Base-by-base conservation (phyloP, 495 filamentous ascomycete genomes). In the Aspergillus saccharolyticus region DNA sequence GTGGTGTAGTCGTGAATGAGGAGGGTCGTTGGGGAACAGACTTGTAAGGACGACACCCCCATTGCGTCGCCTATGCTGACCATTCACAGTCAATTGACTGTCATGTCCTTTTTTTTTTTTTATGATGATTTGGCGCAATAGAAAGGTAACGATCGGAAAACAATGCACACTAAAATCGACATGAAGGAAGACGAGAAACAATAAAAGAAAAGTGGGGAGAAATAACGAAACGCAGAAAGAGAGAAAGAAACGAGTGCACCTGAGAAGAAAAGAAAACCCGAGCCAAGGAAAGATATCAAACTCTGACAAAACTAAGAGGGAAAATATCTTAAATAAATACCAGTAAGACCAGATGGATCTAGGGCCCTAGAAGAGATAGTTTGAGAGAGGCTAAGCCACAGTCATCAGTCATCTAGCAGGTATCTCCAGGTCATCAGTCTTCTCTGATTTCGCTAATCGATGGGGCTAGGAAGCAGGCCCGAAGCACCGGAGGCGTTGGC, bases 391-490 rank as follows among this genome's bases (percentile, higher is more conserved):
- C 33, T 9, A 39, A 39, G 5, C 33, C 2, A 39, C 14, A 39
- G 12, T 12, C 33, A 39, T 12, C 33, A 15, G 33, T 39, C 33
- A 39, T 39, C 33, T 39, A 8, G 7, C 33, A 39, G 33, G 33
- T 12, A 39, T 39, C 14, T 39, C 33, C 33, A 39, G 33, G 33
- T 39, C 33, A 5, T 15, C 14, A 12, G 12, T 39, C 6, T 39
- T 39, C 33, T 39, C 5, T 6, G 2, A 39, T 39, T 12, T 15
- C 12, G 18, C 44, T 52, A 61, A 48, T 61, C 55, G 9, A 63
- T 19, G 0, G 53, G 49, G 21, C 59, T 58, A 10, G 57, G 56
- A 12, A 53, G 48, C 49, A 58, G 57, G 53, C 52, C 20, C 53
- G 33, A 50, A 14, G 30, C 45, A n/a, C 21, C 14, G n/a, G 16